Percentiles rank a stretch among this genome's conserved stretches.
These are phyloP conservation scores for Pterula multifida DNA, from an alignment of 1,284 basidiomycete genomes.

Conservation along the genomic window DNA sequence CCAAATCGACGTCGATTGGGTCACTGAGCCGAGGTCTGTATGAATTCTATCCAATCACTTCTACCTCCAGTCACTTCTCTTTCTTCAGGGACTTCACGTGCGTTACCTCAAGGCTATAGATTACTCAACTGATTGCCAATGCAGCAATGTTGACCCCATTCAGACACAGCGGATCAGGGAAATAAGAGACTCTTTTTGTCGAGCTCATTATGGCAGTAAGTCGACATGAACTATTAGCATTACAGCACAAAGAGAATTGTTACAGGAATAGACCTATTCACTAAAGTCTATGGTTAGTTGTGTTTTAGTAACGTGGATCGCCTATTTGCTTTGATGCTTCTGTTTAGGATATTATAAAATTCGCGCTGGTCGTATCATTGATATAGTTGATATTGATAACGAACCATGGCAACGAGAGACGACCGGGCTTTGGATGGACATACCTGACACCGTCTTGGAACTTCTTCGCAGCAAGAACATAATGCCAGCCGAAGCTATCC, in stretches of 20 bases:
- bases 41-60: not conserved
- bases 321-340: too few relatives aligned
- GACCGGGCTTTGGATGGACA: conserved; percentile 79
- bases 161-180: conserved; percentile 71
- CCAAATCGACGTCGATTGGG: conserved; percentile 73
- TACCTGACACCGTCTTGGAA: conserved; percentile 43
- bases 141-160: conserved; percentile 66
- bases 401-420: conserved; percentile 70
- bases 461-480: conserved; percentile 49
- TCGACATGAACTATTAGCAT: conserved; percentile 3
- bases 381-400: conserved; percentile 71
- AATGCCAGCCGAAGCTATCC: conserved; percentile 68
- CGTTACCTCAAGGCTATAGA: conserved; percentile 13
- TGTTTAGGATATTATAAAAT: conserved; percentile 24
- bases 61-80: not conserved
- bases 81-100: conserved; percentile 58
- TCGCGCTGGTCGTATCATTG: conserved; percentile 59
- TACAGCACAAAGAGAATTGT: not conserved
- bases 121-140: conserved; percentile 1
- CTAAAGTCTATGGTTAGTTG: not conserved
- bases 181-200: conserved; percentile 44
- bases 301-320: conserved; percentile 2
- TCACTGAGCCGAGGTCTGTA: conserved; percentile 60
- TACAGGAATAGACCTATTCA: not conserved
- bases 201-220: conserved; percentile 68